phyloP scores from a whole-genome alignment of 2,329 filamentous ascomycete species.

The Aspergillus sp. region DNA sequence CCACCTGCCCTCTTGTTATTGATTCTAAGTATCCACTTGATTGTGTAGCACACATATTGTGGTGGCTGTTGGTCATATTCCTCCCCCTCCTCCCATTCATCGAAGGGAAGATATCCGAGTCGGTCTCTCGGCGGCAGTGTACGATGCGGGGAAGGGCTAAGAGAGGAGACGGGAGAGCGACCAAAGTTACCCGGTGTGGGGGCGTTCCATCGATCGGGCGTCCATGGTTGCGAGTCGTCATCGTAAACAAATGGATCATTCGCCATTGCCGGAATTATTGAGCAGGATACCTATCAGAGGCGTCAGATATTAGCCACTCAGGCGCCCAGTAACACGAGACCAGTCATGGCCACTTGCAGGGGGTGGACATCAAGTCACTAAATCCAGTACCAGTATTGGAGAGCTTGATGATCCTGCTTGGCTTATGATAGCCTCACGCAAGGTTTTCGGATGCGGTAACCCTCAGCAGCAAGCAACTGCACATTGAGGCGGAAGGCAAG shows the following conservation, averaged over 20 bases:
- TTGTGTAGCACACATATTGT: constrained; percentile 29
- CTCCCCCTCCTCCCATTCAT: constrained; percentile 17
- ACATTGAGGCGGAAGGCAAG: constrained; percentile 7
- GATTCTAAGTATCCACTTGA: constrained; percentile 32
- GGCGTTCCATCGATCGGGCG: constrained; percentile 17
- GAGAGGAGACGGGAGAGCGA: constrained; percentile 12
- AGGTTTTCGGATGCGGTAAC: constrained; percentile 3
- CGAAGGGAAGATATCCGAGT: constrained; percentile 22
- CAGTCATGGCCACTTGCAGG: constrained; percentile 10
- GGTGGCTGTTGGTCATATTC: constrained; percentile 29
- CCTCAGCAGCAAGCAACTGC: neutral
- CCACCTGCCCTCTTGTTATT: constrained; percentile 28
- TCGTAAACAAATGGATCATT: constrained; percentile 20
- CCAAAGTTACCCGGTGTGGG: constrained; percentile 19
- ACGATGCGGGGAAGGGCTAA: constrained; percentile 19
- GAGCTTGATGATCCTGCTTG: constrained; percentile 4
- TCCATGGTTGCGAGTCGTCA: constrained; percentile 16
- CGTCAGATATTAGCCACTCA: constrained; percentile 1
- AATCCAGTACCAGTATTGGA: constrained; percentile 3
- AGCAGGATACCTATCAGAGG: constrained; percentile 7
- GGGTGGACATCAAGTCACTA: constrained; percentile 6
- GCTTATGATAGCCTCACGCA: constrained; percentile 3
- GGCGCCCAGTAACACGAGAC: constrained; percentile 10
- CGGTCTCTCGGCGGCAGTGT: constrained; percentile 15
- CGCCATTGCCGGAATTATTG: constrained; percentile 14